phyloP scores from a whole-genome alignment of 148 eudicot genomes.

The Rhododendron mucronatum region DNA sequence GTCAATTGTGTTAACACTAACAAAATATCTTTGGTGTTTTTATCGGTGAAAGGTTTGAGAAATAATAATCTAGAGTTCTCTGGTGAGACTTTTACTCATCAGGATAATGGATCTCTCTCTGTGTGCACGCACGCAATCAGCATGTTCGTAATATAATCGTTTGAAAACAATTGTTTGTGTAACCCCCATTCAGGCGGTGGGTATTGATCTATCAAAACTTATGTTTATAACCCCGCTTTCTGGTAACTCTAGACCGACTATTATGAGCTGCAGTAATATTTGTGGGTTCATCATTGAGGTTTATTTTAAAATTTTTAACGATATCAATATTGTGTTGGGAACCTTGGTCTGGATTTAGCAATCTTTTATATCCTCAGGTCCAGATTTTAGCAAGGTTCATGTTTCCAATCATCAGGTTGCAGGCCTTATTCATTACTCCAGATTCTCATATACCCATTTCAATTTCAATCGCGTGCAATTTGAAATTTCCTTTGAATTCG shows the following conservation, averaged over 20 bases:
- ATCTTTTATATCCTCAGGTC: background rate
- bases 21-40: background rate
- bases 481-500: background rate
- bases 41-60: background rate
- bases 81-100: background rate
- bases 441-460: background rate
- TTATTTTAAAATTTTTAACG: background rate
- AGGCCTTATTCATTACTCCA: conserved; percentile 3
- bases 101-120: background rate
- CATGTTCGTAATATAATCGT: background rate
- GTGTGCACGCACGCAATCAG: background rate
- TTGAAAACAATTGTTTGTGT: background rate
- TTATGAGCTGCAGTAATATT: background rate
- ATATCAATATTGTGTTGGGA: background rate
- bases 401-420: background rate
- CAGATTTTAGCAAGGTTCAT: background rate
- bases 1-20: background rate
- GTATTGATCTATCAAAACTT: background rate
- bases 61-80: background rate
- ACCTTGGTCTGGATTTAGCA: background rate
- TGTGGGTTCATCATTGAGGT: background rate
- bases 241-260: background rate
- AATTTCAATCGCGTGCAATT: background rate
- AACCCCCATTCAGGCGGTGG: background rate
- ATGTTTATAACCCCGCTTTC: background rate